A percentile compares a stretch with the other conserved stretches of the same genome.
These are phyloP conservation scores for Zostera marina DNA, from an alignment of 116 monocot species.

Conservation along the genomic window DNA sequence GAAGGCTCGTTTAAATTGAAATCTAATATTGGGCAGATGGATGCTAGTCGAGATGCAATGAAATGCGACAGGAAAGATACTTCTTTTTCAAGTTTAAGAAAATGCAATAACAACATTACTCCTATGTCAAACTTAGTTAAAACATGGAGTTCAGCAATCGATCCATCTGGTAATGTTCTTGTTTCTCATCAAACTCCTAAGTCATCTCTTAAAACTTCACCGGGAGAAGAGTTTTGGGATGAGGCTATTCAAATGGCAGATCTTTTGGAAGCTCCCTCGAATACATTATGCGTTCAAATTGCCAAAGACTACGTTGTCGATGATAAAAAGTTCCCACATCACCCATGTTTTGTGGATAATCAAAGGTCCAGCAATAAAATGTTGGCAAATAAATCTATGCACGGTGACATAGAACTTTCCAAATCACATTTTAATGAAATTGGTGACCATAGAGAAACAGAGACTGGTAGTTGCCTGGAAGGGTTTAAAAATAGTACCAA, in stretches of 20 bases:
- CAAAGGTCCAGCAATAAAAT: constrained; percentile 14
- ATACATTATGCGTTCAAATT: constrained; percentile 11
- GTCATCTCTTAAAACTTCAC: constrained; percentile 53
- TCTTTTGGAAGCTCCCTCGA: constrained; percentile 24
- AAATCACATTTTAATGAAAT: constrained; percentile 2
- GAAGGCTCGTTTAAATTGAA: not conserved
- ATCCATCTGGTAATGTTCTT: constrained; percentile 3
- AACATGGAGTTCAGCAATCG: constrained; percentile 7
- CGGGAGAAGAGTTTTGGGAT: constrained; percentile 96
- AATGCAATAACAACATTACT: constrained; percentile 25
- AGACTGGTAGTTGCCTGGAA: constrained; percentile 10
- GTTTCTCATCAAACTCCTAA: constrained; percentile 36
- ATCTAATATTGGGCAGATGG: not conserved
- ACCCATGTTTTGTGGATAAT: not conserved
- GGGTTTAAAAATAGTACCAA: constrained; percentile 9
- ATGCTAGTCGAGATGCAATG: not conserved
- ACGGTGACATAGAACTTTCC: constrained; percentile 11
- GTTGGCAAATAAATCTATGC: constrained; percentile 18
- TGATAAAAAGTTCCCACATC: not conserved
- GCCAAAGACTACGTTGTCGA: not conserved
- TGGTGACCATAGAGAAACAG: constrained; percentile 7
- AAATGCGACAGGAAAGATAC: not conserved
- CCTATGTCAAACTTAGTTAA: constrained; percentile 20
- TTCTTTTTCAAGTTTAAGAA: constrained; percentile 24
- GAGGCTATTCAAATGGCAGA: constrained; percentile 91